Base-by-base conservation (phyloP, 1,139 yeast species). In the Scheffersomyces titani region DNA sequence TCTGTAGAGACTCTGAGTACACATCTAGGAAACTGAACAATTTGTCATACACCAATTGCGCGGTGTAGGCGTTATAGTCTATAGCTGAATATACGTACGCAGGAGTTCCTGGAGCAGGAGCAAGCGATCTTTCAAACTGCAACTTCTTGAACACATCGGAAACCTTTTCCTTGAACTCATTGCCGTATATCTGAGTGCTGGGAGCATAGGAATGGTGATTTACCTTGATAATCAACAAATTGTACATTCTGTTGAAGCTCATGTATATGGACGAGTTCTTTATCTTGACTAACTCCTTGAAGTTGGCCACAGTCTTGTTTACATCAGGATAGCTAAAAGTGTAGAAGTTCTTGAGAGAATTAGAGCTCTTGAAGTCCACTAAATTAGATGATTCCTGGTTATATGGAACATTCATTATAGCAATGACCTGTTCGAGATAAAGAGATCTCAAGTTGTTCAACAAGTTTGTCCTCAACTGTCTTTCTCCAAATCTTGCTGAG, bases 401-500 rank as follows among this genome's bases (percentile, higher is more conserved):
- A 58, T 72, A 77, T 51, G 72, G 73, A 49, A 72, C 64, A 19
- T 70, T 72, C 55, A 70, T 59, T 52, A 77, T 63, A 47, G 80
- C 81, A 59, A 78, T 70, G 51, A 78, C 69, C 48, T 82, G 82
- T 56, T 78, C 81, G 49, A 78, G 63, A 60, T 73, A 79, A 52
- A 78, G 73, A 52, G 72, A 71, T 55, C 70, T 70, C 56, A 79
- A 70, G 58, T 75, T 73, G 51, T 71, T 75, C 62, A 76, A 67
- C 49, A 79, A 64, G 57, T 73, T 69, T 53, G 73, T 72, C 49
- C 81, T 71, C 58, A 72, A 72, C 64, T 77, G 80, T 53, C 70
- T 69, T 59, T 78, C 83, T 54, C 54, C 55, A 22, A 56, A 50
- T n/a, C 57, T 40, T 19, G 50, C 49, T 3, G 49, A 40, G 18